Evolutionary conservation across 2,329 filamentous ascomycete species (phyloP), one percentile per base, ranked within the genome.

Genomic region (Aspergillus novofumigatus): DNA sequence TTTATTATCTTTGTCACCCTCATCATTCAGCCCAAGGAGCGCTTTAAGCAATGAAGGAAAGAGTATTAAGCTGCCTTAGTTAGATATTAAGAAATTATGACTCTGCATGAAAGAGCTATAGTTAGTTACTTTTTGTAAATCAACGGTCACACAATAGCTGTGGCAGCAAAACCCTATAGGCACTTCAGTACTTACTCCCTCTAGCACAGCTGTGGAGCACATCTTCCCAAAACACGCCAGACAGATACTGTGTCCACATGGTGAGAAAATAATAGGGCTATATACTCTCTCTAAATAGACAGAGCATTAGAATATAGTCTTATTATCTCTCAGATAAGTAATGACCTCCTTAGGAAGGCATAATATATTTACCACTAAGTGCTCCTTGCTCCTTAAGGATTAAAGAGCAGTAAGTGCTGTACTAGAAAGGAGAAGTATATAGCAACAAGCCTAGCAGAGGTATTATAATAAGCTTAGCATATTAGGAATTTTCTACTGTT

Each of bases 211-310:
- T 80, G 74, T 3, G 86, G 85, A 60, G 91, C 89, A 0, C 49
- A 95, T 81, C 54, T 82, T 84, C 6, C 84, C 81, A 59, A 94
- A 86, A 68, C 92, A 96, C 60, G 92, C 88, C 1, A 82, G 77
- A 72, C 92, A 96, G 25, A 86, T 86, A 58, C 87, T 85, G 67
- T 96, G 92, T 2, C 92, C 92, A 67, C 92, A 96, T 1, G 91
- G 91, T 52, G 91, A 80, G 71, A 92, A 88, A 61, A 96, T 90
- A 3, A 83, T 83, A 0, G 90, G 89, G 60, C 92, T 92, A 14
- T 83, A 80, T 6, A 88, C 84, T 2, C 80, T 86, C 66, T 96
- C 92, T 57, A 89, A 87, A 70, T 92, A 96, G 21, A 94, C 86
- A 0, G 90, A 90, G 67, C 92, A 96, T 69, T 92, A 87, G 51